Conservation (phyloP, 179 eudicot genomes). For the Pouteria campechiana region DNA sequence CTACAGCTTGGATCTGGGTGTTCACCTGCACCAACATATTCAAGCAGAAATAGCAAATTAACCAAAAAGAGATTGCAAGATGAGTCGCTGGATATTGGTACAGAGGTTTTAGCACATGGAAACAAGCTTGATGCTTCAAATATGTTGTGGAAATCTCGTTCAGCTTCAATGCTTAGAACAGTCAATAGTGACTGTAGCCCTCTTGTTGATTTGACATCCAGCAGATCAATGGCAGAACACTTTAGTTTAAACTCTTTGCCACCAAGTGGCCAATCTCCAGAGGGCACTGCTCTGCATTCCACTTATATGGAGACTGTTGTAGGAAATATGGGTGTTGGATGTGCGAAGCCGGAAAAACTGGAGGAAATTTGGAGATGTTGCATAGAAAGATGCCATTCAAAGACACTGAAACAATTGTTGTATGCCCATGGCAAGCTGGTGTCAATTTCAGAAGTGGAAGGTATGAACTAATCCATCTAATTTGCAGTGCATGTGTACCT, state of each 20-base stretch:
- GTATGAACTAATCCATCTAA: no score
- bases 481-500: no score
- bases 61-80: slow-evolving; percentile 75
- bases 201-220: no score
- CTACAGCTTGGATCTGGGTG: slow-evolving; percentile 82
- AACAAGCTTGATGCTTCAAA: slow-evolving; percentile 27
- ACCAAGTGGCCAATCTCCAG: slow-evolving; percentile 26
- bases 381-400: slow-evolving; percentile 85
- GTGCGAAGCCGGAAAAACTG: slow-evolving; percentile 35
- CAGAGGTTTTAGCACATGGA: slow-evolving; percentile 40
- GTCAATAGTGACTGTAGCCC: slow-evolving; percentile 20
- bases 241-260: slow-evolving; percentile 26
- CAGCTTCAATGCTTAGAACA: slow-evolving; percentile 31
- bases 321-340: slow-evolving; percentile 17
- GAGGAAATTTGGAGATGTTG: slow-evolving; percentile 71
- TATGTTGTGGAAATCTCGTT: slow-evolving; percentile 24
- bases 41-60: slow-evolving; percentile 79
- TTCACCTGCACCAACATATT: slow-evolving; percentile 70
- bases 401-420: slow-evolving; percentile 72
- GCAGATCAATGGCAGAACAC: slow-evolving; percentile 21
- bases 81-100: slow-evolving; percentile 47
- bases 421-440: slow-evolving; percentile 70
- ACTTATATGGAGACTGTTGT: slow-evolving; percentile 19
- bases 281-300: slow-evolving; percentile 22
- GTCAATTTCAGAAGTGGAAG: slow-evolving; percentile 74